These are phyloP conservation scores for Xylariaceae sp. DNA, from an alignment of 2,329 filamentous ascomycete genomes.

Conservation along the genomic window DNA sequence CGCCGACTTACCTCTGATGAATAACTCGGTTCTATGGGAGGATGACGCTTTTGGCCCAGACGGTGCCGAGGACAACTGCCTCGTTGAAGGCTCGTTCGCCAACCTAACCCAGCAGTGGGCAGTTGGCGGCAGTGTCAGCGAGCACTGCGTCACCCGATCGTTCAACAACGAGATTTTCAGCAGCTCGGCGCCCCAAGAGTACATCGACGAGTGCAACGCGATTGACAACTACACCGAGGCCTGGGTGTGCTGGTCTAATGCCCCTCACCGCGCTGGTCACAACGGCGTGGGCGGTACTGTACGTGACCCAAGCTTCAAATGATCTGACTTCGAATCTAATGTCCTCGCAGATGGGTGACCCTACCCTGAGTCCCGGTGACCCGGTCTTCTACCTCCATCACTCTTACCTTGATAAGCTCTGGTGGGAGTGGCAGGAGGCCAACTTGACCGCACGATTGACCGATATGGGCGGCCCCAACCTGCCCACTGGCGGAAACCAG, in stretches of 20 bases:
- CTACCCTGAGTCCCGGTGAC: slow-evolving; percentile 17
- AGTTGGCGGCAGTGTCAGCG: slow-evolving; percentile 14
- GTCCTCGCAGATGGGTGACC: slow-evolving; percentile 17
- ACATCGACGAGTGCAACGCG: slow-evolving; percentile 11
- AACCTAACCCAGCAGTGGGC: slow-evolving; percentile 28
- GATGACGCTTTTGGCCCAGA: slow-evolving; percentile 29
- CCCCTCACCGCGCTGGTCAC: slow-evolving; percentile 18
- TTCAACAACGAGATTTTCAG: slow-evolving; percentile 14
- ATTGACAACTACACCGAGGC: slow-evolving; percentile 5
- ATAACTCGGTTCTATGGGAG: slow-evolving; percentile 25
- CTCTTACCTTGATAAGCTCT: slow-evolving; percentile 20
- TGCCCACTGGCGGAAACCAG: slow-evolving; percentile 4
- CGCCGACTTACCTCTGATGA: slow-evolving; percentile 23
- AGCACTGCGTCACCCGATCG: slow-evolving; percentile 20
- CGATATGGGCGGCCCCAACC: slow-evolving; percentile 18
- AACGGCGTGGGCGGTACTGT: slow-evolving; percentile 17
- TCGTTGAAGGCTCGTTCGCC: slow-evolving; percentile 30
- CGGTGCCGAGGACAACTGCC: slow-evolving; percentile 24
- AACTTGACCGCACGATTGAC: slow-evolving; percentile 15
- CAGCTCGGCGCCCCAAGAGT: slow-evolving; percentile 6
- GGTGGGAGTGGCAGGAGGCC: slow-evolving; percentile 21
- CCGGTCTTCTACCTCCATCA: slow-evolving; percentile 25
- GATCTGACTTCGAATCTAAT: neutral
- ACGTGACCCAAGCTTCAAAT: slow-evolving; percentile 1
- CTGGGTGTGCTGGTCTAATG: slow-evolving; percentile 15